phyloP scores from a whole-genome alignment of 2,329 filamentous ascomycete genomes.

The Diaporthe citrichinensis region DNA sequence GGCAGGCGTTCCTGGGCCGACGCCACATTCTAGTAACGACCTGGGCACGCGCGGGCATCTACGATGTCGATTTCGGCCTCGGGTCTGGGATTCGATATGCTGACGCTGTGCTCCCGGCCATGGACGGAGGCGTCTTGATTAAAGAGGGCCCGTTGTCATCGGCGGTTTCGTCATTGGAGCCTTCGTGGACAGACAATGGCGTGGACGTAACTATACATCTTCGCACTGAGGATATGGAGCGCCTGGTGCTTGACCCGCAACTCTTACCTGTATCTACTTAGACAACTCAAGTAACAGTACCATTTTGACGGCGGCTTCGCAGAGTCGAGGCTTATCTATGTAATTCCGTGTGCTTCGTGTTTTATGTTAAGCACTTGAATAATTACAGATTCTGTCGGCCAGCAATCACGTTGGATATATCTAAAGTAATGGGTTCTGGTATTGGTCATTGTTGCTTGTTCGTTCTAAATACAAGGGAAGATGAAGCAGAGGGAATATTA shows the following conservation, averaged over 20 bases:
- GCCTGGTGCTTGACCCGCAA: background rate
- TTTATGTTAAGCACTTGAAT: background rate
- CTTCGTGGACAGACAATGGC: background rate
- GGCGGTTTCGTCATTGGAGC: background rate
- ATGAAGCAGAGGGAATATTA: background rate
- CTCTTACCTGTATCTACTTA: slow-evolving; percentile 3
- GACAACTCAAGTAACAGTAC: background rate
- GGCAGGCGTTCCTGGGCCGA: slow-evolving; percentile 9
- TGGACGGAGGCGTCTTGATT: background rate
- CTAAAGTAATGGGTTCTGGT: too few species aligned
- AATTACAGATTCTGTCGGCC: too few species aligned
- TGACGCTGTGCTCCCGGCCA: background rate
- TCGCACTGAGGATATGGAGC: slow-evolving; percentile 1
- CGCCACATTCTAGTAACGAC: slow-evolving; percentile 8
- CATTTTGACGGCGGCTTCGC: background rate
- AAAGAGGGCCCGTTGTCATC: background rate
- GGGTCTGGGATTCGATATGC: slow-evolving; percentile 11
- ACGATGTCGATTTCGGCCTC: slow-evolving; percentile 3
- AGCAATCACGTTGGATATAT: too few species aligned
- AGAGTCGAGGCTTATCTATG: background rate
- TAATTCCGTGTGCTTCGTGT: background rate
- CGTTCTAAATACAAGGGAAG: background rate
- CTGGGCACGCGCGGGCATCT: slow-evolving; percentile 8
- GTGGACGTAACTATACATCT: background rate
- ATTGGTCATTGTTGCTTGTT: too few species aligned